Percentiles rank a stretch among this genome's conserved stretches.
Conservation (phyloP, 75 land plant genomes). For the Chamaecyparis obtusa region DNA sequence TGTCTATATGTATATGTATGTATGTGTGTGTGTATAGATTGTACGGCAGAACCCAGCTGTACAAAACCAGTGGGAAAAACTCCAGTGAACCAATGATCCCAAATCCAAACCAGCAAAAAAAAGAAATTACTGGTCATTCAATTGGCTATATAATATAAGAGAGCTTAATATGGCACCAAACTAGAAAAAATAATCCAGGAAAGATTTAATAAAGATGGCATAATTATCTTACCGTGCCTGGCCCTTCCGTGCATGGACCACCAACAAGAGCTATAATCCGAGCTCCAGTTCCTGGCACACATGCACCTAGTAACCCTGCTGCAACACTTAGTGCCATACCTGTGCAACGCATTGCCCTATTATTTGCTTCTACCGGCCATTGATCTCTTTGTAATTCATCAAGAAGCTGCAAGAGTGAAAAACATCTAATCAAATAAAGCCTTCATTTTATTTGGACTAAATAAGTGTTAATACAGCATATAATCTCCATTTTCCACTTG, state of each 20-base stretch:
- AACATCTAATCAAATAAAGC: constrained; percentile 2
- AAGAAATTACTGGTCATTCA: not conserved
- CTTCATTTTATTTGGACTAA: not conserved
- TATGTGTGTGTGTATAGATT: no score
- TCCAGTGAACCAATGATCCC: no score
- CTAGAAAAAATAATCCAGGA: not conserved
- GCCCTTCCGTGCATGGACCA: constrained; percentile 97
- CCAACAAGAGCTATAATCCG: constrained; percentile 93
- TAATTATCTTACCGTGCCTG: constrained; percentile 69
- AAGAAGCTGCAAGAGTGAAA: constrained; percentile 50
- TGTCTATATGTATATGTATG: no score
- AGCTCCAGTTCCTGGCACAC: constrained; percentile 93
- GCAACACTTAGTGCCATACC: constrained; percentile 95
- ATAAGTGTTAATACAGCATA: not conserved
- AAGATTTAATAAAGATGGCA: not conserved
- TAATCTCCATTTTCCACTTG: not conserved
- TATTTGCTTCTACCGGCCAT: constrained; percentile 79
- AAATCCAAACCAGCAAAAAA: no score
- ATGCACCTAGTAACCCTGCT: constrained; percentile 88
- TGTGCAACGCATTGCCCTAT: constrained; percentile 78
- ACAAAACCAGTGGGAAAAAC: no score
- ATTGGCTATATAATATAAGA: not conserved
- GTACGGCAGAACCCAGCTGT: no score
- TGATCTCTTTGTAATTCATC: constrained; percentile 95
- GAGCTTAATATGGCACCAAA: not conserved